These are phyloP conservation scores for Metarhizium guizhouense DNA, from an alignment of 2,329 filamentous ascomycete genomes.

Conservation along the genomic window DNA sequence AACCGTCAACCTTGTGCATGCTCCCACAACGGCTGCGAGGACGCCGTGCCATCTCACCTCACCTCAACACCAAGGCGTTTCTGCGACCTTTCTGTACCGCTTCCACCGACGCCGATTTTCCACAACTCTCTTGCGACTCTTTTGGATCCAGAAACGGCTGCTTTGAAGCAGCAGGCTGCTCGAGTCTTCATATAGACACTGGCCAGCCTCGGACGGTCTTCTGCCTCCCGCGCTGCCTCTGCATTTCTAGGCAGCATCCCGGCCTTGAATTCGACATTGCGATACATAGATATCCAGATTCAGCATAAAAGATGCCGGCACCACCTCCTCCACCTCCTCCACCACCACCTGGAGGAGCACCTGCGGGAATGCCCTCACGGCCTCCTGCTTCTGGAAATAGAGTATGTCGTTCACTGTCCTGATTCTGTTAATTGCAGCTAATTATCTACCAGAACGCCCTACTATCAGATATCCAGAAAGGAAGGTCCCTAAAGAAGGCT, in stretches of 20 bases:
- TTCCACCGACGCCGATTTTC: neutral
- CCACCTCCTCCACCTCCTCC: constrained; percentile 58
- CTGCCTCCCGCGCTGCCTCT: neutral
- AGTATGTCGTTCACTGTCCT: constrained; percentile 38
- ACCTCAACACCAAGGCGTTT: neutral
- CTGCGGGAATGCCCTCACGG: constrained; percentile 34
- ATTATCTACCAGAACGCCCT: constrained; percentile 61
- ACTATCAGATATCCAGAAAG: constrained; percentile 80
- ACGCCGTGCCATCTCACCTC: constrained; percentile 2
- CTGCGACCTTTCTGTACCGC: neutral
- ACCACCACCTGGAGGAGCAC: constrained; percentile 54
- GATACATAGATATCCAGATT: neutral
- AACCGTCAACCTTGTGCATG: constrained; percentile 1
- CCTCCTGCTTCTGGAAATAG: constrained; percentile 48
- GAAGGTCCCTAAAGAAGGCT: constrained; percentile 69
- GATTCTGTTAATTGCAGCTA: constrained; percentile 6
- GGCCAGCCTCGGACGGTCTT: constrained; percentile 3
- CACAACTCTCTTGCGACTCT: neutral
- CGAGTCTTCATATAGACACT: neutral
- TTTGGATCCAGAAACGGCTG: neutral
- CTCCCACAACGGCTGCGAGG: constrained; percentile 1
- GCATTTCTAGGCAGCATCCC: neutral
- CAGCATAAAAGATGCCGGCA: constrained; percentile 24
- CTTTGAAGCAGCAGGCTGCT: neutral
- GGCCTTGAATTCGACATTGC: neutral